Base-by-base conservation (phyloP, 1,284 basidiomycete genomes). In the Phellopilus nigrolimitatus region DNA sequence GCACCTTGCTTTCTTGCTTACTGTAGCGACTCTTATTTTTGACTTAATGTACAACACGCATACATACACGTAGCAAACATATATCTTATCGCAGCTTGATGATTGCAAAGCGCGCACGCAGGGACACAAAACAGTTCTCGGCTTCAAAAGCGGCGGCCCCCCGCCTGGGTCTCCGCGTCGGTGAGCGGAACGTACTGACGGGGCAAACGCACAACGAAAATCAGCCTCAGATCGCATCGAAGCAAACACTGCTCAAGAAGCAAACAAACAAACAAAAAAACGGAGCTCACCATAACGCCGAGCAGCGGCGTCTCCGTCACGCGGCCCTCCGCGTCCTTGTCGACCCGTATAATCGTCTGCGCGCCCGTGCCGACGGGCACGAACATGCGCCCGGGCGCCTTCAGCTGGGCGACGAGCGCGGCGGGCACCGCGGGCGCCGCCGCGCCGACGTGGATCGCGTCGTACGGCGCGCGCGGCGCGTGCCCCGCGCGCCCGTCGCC, bases 391-490 rank as follows among this genome's bases (percentile, higher is more conserved):
- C 95, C 95, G 0, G 92, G 92, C 1, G 68, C 67, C 10, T 86
- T 88, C 3, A 98, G 82, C 66, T 95, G 88, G 10, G 91, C 79
- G 22, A 98, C 65, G 0, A 98, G 76, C 0, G 76, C 65, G 30
- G 79, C 65, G 0, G 94, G 93, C n/a, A 93, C 68, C 0, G 63
- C 73, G 0, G 90, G 86, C 0, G 94, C 85, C 0, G 95, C 94
- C 0, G 95, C 95, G 3, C 95, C 95, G 17, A 98, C 95, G 61
- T 99, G 95, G 42, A 98, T 98, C 0, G 82, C 88, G 58, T 91
- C 80, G 64, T 87, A 97, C 0, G 91, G 91, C 0, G 80, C 92
- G 36, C 12, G 24, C 0, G 39, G 1, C 12, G 53, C 62, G 66
- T 25, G 57, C 71, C 93, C 93, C 61, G 79, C 63, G 51, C 95